phyloP scores from a whole-genome alignment of 345 rosid genomes.

The Eucalyptus virginea region DNA sequence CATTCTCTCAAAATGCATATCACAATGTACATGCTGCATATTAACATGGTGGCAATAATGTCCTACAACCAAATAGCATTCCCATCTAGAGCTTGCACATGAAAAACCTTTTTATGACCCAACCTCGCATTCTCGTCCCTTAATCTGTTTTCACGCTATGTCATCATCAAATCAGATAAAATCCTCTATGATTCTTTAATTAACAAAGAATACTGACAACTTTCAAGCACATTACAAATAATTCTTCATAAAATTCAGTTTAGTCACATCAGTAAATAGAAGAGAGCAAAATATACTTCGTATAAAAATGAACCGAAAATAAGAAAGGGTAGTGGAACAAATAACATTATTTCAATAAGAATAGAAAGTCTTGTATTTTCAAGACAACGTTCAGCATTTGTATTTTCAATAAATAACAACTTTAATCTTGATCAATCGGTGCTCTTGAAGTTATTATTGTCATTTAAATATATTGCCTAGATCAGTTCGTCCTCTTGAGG shows the following conservation, averaged over 20 bases:
- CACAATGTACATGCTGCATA: background rate
- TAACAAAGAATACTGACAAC: background rate
- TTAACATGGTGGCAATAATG: background rate
- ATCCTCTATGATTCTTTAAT: background rate
- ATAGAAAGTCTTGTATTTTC: background rate
- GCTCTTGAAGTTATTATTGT: too few relatives aligned
- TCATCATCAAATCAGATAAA: background rate
- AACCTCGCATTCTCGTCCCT: background rate
- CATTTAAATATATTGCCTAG: too few relatives aligned
- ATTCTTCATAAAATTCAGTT: background rate
- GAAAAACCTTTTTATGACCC: background rate
- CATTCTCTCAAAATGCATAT: background rate
- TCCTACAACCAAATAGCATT: background rate
- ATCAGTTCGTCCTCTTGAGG: too few relatives aligned
- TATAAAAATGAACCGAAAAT: background rate
- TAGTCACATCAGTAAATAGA: too few relatives aligned
- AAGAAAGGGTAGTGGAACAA: background rate
- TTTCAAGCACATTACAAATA: background rate
- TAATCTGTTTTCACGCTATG: background rate
- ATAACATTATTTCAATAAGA: background rate
- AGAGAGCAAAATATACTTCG: too few relatives aligned
- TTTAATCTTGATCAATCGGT: background rate
- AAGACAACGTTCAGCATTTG: background rate
- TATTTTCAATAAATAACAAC: too few relatives aligned
- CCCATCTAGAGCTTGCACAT: background rate